Conservation (phyloP, 1,284 basidiomycete genomes). For the Cryptococcus sp. region DNA sequence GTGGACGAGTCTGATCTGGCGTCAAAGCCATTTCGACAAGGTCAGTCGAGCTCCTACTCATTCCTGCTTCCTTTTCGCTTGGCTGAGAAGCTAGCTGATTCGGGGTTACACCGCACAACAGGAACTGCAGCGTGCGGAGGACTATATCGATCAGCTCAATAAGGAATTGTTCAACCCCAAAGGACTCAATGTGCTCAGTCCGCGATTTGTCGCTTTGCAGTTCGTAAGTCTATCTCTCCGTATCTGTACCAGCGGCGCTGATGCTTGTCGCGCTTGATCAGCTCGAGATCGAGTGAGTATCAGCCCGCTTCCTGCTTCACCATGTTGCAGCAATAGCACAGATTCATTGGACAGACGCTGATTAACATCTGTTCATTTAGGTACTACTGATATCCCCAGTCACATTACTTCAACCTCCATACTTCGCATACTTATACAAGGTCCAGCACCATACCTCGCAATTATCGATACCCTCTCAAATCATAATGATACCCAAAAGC, state of each 20-base stretch:
- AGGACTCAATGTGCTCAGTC: slow-evolving; percentile 56
- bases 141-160: slow-evolving; percentile 50
- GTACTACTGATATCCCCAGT: too few species aligned
- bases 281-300: slow-evolving; percentile 19
- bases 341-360: too few species aligned
- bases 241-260: too few species aligned
- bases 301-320: neutral
- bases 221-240: slow-evolving; percentile 49
- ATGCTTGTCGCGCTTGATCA: neutral
- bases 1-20: slow-evolving; percentile 52
- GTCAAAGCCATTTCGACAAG: slow-evolving; percentile 52
- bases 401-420: too few species aligned
- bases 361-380: too few species aligned
- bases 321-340: too few species aligned
- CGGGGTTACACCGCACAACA: slow-evolving; percentile 13
- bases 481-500: too few species aligned
- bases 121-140: slow-evolving; percentile 50
- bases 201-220: slow-evolving; percentile 54
- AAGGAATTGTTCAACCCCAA: slow-evolving; percentile 51
- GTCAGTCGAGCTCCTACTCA: slow-evolving; percentile 34
- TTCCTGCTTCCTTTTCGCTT: too few species aligned
- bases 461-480: too few species aligned
- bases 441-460: too few species aligned
- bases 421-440: too few species aligned
- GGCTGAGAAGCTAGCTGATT: too few species aligned